Percentiles rank a stretch among this genome's conserved stretches.
These are phyloP conservation scores for Neurospora crassa DNA, from an alignment of 2,329 filamentous ascomycete species.

Conservation along the genomic window DNA sequence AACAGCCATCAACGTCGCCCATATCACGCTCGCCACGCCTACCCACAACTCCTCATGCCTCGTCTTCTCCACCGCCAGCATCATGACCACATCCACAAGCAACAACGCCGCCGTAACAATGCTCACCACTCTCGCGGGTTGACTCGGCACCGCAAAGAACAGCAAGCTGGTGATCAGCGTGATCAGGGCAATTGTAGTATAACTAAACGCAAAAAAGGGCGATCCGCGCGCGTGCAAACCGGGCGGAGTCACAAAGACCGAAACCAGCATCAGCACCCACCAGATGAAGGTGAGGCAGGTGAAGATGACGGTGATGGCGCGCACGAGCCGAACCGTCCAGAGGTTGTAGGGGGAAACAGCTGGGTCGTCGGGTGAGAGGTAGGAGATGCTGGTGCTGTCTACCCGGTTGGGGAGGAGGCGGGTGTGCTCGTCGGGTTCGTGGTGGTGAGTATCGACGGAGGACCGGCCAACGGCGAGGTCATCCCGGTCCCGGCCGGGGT, in stretches of 20 bases:
- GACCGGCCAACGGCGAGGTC: slow-evolving; percentile 4
- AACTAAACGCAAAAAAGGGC: slow-evolving; percentile 85
- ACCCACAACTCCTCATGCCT: slow-evolving; percentile 84
- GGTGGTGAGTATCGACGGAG: slow-evolving; percentile 11
- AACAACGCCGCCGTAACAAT: slow-evolving; percentile 58
- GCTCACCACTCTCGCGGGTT: slow-evolving; percentile 64
- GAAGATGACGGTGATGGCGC: slow-evolving; percentile 70
- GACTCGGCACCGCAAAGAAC: slow-evolving; percentile 82
- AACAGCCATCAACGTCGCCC: slow-evolving; percentile 68
- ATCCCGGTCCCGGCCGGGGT: background rate
- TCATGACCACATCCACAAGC: slow-evolving; percentile 67
- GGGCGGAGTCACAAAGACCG: slow-evolving; percentile 82
- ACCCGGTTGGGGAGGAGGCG: slow-evolving; percentile 61
- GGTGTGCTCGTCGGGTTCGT: slow-evolving; percentile 41
- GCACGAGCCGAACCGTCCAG: slow-evolving; percentile 75
- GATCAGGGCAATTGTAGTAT: slow-evolving; percentile 65
- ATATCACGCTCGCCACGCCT: slow-evolving; percentile 76
- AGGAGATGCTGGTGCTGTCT: slow-evolving; percentile 38
- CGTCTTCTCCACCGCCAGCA: slow-evolving; percentile 63
- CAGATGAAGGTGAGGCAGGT: slow-evolving; percentile 71
- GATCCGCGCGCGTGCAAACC: slow-evolving; percentile 78
- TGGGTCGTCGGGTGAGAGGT: slow-evolving; percentile 70
- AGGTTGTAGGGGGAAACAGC: slow-evolving; percentile 91
- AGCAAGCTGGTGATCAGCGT: slow-evolving; percentile 69
- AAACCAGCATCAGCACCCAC: slow-evolving; percentile 86